Evolutionary conservation across 257 asterid species (phyloP).

Genomic region (Nicotiana obtusifolia): DNA sequence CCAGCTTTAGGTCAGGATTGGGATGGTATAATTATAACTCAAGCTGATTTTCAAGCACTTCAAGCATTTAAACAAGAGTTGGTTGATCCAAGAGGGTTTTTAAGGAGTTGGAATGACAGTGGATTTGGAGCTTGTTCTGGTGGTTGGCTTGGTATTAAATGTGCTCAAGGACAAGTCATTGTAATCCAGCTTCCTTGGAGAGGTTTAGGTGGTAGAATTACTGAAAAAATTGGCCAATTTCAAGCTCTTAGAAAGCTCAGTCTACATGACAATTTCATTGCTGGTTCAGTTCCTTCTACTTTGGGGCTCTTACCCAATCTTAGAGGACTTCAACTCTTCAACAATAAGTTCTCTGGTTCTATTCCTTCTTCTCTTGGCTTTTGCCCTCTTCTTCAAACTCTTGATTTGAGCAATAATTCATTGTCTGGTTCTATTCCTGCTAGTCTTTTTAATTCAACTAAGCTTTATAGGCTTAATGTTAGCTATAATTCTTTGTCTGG

Average conservation of each 20-base stretch:
- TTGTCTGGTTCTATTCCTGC: conserved; percentile 56
- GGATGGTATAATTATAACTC: conserved; percentile 84
- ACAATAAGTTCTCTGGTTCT: conserved; percentile 71
- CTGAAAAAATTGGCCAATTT: conserved; percentile 70
- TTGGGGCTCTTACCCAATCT: conserved; percentile 70
- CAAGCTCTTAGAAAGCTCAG: conserved; percentile 83
- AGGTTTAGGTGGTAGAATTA: conserved; percentile 66
- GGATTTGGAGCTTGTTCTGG: conserved; percentile 93
- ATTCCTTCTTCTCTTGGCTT: conserved; percentile 71
- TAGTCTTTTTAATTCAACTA: conserved; percentile 56
- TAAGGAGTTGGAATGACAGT: conserved; percentile 83
- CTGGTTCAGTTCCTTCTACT: conserved; percentile 69
- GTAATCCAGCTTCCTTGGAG: conserved; percentile 96
- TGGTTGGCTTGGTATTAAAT: conserved; percentile 79
- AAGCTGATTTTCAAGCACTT: conserved; percentile 69
- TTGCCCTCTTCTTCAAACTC: conserved; percentile 67
- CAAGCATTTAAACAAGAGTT: conserved; percentile 76
- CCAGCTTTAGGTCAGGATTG: conserved; percentile 42
- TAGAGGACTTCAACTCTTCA: conserved; percentile 81
- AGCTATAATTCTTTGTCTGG: conserved; percentile 74
- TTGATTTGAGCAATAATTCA: conserved; percentile 71
- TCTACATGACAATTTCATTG: conserved; percentile 77
- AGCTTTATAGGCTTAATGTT: conserved; percentile 61
- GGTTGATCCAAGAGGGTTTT: conserved; percentile 73
- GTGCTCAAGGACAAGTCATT: conserved; percentile 90